Conservation (phyloP, 495 filamentous ascomycete genomes). For the Gamarada debralockiae region DNA sequence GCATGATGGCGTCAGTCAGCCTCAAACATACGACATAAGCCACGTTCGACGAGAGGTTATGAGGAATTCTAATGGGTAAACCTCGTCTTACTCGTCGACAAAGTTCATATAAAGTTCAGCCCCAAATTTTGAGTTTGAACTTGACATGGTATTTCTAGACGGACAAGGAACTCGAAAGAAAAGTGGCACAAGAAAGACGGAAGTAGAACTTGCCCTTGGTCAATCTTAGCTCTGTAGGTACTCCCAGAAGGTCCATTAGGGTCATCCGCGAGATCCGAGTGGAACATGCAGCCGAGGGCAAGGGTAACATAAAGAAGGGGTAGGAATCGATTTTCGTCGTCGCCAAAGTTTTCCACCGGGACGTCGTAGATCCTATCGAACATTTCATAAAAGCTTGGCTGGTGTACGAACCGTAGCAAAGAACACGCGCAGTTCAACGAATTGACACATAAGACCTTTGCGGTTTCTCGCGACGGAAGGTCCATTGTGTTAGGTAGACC, state of each 20-base stretch:
- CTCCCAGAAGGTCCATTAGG: conserved; percentile 34
- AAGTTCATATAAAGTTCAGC: too few relatives aligned
- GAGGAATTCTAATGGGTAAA: too few relatives aligned
- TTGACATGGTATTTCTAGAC: too few relatives aligned
- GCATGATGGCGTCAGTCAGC: conserved; percentile 2
- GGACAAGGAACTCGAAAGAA: not conserved
- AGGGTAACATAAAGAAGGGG: conserved; percentile 81
- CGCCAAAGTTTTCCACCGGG: conserved; percentile 61
- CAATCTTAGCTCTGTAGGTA: conserved; percentile 65
- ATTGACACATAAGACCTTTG: conserved; percentile 66
- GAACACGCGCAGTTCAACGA: conserved; percentile 81
- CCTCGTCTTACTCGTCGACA: too few relatives aligned
- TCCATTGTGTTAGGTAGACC: conserved; percentile 54
- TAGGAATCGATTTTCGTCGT: conserved; percentile 75
- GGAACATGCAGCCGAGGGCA: conserved; percentile 82
- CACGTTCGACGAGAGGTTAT: too few relatives aligned
- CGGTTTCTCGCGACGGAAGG: conserved; percentile 66
- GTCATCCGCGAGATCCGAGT: conserved; percentile 36
- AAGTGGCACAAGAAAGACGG: not conserved
- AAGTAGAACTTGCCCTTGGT: conserved; percentile 71
- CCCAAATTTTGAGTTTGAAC: too few relatives aligned
- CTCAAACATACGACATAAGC: not conserved
- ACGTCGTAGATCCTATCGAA: conserved; percentile 78
- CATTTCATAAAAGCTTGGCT: conserved; percentile 75
- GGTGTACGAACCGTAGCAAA: conserved; percentile 82